Percentiles rank a stretch among this genome's conserved stretches.
phyloP scores from a whole-genome alignment of 148 eudicot genomes.

The Camellia granthamiana region DNA sequence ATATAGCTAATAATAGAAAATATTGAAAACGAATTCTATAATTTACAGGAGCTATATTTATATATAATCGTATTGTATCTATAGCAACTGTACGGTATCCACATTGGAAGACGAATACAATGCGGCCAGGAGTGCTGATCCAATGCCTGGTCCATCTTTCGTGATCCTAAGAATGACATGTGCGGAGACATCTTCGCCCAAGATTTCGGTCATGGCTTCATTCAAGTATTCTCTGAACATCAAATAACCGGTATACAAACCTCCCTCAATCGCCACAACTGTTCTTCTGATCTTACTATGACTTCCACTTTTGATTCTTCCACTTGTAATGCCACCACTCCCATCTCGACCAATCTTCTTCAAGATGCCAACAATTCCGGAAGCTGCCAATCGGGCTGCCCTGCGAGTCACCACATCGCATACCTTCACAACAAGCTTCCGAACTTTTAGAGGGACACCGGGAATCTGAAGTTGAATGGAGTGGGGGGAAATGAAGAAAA shows the following conservation, averaged over 20 bases:
- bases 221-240: slow-evolving; percentile 75
- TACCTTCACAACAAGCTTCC: slow-evolving; percentile 72
- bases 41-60: slow-evolving; percentile 49
- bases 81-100: slow-evolving; percentile 41
- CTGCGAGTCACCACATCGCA: slow-evolving; percentile 81
- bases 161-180: slow-evolving; percentile 56
- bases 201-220: slow-evolving; percentile 68
- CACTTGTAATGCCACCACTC: slow-evolving; percentile 57
- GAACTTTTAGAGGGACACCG: slow-evolving; percentile 58
- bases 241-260: slow-evolving; percentile 53
- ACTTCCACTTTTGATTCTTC: slow-evolving; percentile 44
- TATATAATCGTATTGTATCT: slow-evolving; percentile 22
- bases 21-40: slow-evolving; percentile 48
- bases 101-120: slow-evolving; percentile 40
- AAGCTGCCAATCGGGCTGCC: slow-evolving; percentile 84
- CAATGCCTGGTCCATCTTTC: slow-evolving; percentile 86
- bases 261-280: slow-evolving; percentile 85
- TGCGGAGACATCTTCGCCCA: slow-evolving; percentile 71
- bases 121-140: slow-evolving; percentile 90
- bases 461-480: slow-evolving; percentile 38
- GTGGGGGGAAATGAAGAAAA: background rate
- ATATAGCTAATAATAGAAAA: slow-evolving; percentile 15
- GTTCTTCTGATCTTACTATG: slow-evolving; percentile 50
- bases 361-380: slow-evolving; percentile 84
- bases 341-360: slow-evolving; percentile 94